Conservation (phyloP, 1,284 basidiomycete genomes). For the Porodaedalea pini region DNA sequence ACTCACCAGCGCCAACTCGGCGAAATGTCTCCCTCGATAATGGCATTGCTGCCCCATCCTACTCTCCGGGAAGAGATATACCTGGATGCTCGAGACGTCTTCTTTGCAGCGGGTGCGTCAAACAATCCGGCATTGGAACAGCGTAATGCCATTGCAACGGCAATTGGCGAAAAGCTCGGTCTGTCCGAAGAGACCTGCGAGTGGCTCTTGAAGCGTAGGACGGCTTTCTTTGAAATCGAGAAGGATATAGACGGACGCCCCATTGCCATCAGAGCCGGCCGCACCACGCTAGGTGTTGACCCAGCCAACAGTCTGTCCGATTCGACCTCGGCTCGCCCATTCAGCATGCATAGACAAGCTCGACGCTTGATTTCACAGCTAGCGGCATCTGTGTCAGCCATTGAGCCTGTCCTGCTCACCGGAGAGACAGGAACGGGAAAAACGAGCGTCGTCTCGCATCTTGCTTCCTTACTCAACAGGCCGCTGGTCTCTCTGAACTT, state of each 20-base stretch:
- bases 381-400: conserved; percentile 66
- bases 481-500: conserved; percentile 88
- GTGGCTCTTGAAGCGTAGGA: conserved; percentile 56
- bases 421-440: conserved; percentile 99
- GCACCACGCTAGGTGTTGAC: conserved; percentile 50
- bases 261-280: conserved; percentile 54
- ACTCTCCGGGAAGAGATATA: conserved; percentile 86
- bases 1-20: neutral
- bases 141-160: conserved; percentile 43
- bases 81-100: conserved; percentile 88
- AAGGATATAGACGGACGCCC: conserved; percentile 61
- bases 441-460: conserved; percentile 88
- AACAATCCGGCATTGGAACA: conserved; percentile 53
- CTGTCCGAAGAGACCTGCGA: conserved; percentile 58
- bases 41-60: conserved; percentile 64
- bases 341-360: conserved; percentile 89
- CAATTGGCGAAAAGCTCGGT: conserved; percentile 63
- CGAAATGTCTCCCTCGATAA: conserved; percentile 41
- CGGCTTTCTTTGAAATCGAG: conserved; percentile 67
- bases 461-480: conserved; percentile 77
- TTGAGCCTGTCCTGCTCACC: conserved; percentile 88
- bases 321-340: conserved; percentile 51
- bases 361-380: conserved; percentile 80
- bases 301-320: conserved; percentile 36
- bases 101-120: conserved; percentile 72